Conservation (phyloP, 202 grass and related monocot genomes). For the Bolboschoenoplectus hybrid region DNA sequence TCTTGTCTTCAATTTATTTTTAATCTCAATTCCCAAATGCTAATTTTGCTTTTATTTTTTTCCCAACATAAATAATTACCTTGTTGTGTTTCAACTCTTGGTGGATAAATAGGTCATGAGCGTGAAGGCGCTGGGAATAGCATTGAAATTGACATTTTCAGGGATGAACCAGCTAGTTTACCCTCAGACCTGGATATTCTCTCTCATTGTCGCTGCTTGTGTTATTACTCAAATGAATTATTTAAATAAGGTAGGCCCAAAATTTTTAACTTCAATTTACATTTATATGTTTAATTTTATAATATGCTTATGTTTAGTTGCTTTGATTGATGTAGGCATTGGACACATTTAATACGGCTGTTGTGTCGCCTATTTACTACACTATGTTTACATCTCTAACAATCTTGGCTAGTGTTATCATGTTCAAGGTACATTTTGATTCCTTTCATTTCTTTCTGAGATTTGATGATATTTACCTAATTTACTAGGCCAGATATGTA, state of each 20-base stretch:
- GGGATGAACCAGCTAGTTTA: constrained; percentile 75
- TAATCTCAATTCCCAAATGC: neutral
- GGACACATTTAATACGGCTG: constrained; percentile 65
- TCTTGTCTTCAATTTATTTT: neutral
- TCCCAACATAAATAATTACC: neutral
- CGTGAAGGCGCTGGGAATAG: constrained; percentile 86
- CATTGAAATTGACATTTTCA: constrained; percentile 81
- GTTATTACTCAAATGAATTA: constrained; percentile 89
- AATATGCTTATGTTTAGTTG: constrained; percentile 26
- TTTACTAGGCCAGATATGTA: neutral
- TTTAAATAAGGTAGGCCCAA: constrained; percentile 66
- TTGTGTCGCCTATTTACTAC: constrained; percentile 74
- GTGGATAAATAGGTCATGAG: constrained; percentile 66
- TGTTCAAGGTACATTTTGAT: constrained; percentile 64
- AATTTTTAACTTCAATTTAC: neutral
- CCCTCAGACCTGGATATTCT: constrained; percentile 71
- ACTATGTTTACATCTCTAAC: constrained; percentile 75
- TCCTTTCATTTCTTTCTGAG: constrained; percentile 3
- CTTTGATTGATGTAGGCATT: constrained; percentile 50
- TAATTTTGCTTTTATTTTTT: neutral
- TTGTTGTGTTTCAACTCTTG: neutral
- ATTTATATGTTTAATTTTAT: neutral
- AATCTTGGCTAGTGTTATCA: constrained; percentile 73
- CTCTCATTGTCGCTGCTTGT: constrained; percentile 61
- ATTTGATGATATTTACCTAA: neutral